Evolutionary conservation across 495 filamentous ascomycete genomes (phyloP).

Genomic region (Sabuloglossum arenarium): DNA sequence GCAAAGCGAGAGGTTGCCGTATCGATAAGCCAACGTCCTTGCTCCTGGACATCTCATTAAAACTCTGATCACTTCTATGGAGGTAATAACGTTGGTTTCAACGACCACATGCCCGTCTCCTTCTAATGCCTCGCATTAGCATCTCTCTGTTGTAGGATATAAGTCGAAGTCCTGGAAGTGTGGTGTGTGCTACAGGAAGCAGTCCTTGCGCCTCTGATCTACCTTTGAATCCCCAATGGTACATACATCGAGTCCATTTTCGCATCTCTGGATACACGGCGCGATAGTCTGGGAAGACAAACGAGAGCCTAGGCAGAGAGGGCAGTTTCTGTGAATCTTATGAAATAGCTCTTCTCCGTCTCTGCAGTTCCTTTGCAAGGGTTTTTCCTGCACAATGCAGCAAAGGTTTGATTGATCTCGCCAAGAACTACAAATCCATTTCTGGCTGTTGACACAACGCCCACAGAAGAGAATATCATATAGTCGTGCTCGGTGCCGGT

Average conservation of each 20-base stretch:
- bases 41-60: not conserved
- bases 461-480: conserved; percentile 67
- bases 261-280: not conserved
- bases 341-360: not conserved
- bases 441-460: not conserved
- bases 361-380: not conserved
- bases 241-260: not conserved
- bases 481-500: conserved; percentile 82
- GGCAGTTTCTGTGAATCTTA: not conserved
- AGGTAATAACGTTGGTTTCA: not conserved
- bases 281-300: not conserved
- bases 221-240: not conserved
- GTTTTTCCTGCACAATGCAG: conserved; percentile 3
- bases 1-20: not conserved
- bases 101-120: not conserved
- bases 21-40: not conserved
- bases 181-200: not conserved
- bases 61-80: not conserved
- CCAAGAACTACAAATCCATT: not conserved
- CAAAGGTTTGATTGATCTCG: conserved; percentile 2
- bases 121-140: not conserved
- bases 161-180: not conserved
- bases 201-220: not conserved
- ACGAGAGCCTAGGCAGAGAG: not conserved
- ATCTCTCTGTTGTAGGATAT: not conserved